phyloP scores from a whole-genome alignment of 2,329 filamentous ascomycete species.

The Penicillium psychrosexuale region DNA sequence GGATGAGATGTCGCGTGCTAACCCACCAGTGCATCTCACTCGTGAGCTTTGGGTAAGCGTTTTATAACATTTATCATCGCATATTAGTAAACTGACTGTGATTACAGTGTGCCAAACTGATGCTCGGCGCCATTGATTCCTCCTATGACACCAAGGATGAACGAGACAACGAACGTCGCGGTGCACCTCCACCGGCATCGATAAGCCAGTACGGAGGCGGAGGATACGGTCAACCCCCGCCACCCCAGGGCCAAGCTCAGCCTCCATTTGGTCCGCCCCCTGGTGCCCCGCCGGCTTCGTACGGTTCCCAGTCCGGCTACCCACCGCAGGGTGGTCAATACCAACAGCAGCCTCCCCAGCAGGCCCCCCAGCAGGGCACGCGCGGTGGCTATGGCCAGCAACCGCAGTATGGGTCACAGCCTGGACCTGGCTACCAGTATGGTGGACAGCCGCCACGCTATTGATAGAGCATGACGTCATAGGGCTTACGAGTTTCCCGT shows the following conservation, averaged over 20 bases:
- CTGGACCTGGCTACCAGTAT: conserved; percentile 19
- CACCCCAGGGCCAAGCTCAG: conserved; percentile 22
- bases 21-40: conserved; percentile 61
- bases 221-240: conserved; percentile 23
- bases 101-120: conserved; percentile 58
- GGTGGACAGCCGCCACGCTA: conserved; percentile 22
- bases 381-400: conserved; percentile 22
- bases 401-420: conserved; percentile 23
- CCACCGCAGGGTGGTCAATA: conserved; percentile 4
- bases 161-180: conserved; percentile 45
- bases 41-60: conserved; percentile 59
- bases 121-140: conserved; percentile 64
- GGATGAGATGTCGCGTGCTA: conserved; percentile 61
- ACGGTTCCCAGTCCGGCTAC: conserved; percentile 15
- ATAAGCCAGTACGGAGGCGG: conserved; percentile 38
- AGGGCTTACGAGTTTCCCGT: background rate
- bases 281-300: conserved; percentile 10
- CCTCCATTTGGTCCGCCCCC: conserved; percentile 21
- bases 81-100: conserved; percentile 13
- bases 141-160: conserved; percentile 66
- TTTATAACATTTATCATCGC: background rate
- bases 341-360: background rate
- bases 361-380: conserved; percentile 4
- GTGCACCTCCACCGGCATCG: conserved; percentile 28
- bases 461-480: conserved; percentile 18